Percentiles rank a stretch among this genome's conserved stretches.
Conservation (phyloP, 208 protist species). For the Trypanosoma mega region DNA sequence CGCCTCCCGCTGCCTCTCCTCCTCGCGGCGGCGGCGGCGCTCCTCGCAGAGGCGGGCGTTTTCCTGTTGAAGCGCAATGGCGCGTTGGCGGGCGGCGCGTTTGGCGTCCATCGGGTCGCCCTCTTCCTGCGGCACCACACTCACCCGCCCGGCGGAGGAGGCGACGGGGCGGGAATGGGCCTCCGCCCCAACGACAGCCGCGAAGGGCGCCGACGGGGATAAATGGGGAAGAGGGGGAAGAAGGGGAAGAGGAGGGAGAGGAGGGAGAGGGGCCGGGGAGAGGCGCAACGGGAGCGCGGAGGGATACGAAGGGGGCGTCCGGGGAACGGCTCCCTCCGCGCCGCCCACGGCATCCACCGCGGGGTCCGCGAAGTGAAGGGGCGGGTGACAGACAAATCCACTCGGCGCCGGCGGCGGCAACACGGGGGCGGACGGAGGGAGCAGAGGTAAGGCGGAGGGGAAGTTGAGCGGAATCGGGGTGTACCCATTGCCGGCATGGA, state of each 20-base stretch:
- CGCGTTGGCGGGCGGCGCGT: slow-evolving; percentile 35
- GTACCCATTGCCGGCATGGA: background rate
- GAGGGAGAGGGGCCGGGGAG: too few species aligned
- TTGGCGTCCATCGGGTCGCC: slow-evolving; percentile 24
- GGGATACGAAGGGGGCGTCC: slow-evolving; percentile 25
- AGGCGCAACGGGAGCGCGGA: slow-evolving; percentile 53
- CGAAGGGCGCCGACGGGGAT: too few species aligned
- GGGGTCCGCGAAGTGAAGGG: slow-evolving; percentile 6
- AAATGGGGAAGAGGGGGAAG: too few species aligned
- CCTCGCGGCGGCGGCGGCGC: slow-evolving; percentile 41
- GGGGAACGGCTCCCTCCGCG: background rate
- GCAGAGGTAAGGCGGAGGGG: slow-evolving; percentile 6
- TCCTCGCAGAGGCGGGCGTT: slow-evolving; percentile 67
- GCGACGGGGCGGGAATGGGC: background rate
- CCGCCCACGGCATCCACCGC: background rate
- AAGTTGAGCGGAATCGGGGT: background rate
- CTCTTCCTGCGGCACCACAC: background rate
- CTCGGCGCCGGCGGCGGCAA: background rate
- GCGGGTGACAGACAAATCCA: slow-evolving; percentile 7
- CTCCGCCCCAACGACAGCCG: too few species aligned
- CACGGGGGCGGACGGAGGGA: background rate
- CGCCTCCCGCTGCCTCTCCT: slow-evolving; percentile 36
- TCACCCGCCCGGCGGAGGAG: background rate
- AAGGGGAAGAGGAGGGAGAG: too few species aligned
- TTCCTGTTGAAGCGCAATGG: slow-evolving; percentile 70